phyloP scores from a whole-genome alignment of 2,329 filamentous ascomycete genomes.

The Paracorniculantispora psalliotae region DNA sequence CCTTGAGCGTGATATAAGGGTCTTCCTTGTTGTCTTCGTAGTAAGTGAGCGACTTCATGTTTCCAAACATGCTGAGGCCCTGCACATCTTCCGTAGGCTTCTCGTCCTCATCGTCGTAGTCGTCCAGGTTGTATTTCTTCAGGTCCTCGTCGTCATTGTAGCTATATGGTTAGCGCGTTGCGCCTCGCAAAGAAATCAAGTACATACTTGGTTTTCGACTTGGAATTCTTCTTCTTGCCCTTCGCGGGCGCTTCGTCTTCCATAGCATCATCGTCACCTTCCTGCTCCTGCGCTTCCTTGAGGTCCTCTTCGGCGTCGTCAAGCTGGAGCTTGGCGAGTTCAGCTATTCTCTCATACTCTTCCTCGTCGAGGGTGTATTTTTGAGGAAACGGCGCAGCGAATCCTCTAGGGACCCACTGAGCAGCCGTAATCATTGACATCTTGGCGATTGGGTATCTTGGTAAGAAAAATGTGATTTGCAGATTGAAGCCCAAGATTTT shows the following conservation, averaged over 20 bases:
- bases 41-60: conserved; percentile 88
- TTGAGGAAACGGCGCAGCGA: conserved; percentile 68
- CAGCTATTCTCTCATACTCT: conserved; percentile 70
- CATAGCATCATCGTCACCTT: conserved; percentile 30
- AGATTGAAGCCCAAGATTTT: conserved; percentile 11
- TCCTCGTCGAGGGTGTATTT: conserved; percentile 72
- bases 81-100: conserved; percentile 49
- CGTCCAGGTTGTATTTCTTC: conserved; percentile 92
- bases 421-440: conserved; percentile 75
- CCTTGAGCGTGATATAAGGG: conserved; percentile 88
- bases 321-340: conserved; percentile 71
- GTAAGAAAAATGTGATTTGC: background rate
- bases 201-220: conserved; percentile 37
- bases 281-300: conserved; percentile 58
- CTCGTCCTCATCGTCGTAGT: conserved; percentile 70
- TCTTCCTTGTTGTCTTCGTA: conserved; percentile 93
- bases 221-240: conserved; percentile 20
- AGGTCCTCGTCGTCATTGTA: conserved; percentile 76
- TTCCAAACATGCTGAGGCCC: conserved; percentile 88
- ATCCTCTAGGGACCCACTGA: conserved; percentile 71
- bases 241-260: conserved; percentile 28
- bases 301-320: conserved; percentile 89
- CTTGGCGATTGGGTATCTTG: conserved; percentile 27
- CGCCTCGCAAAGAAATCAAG: background rate
- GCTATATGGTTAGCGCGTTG: conserved; percentile 18